Evolutionary conservation across 2,329 filamentous ascomycete species (phyloP), one percentile per base, ranked within the genome.

Genomic region (Aspergillus carbonarius): DNA sequence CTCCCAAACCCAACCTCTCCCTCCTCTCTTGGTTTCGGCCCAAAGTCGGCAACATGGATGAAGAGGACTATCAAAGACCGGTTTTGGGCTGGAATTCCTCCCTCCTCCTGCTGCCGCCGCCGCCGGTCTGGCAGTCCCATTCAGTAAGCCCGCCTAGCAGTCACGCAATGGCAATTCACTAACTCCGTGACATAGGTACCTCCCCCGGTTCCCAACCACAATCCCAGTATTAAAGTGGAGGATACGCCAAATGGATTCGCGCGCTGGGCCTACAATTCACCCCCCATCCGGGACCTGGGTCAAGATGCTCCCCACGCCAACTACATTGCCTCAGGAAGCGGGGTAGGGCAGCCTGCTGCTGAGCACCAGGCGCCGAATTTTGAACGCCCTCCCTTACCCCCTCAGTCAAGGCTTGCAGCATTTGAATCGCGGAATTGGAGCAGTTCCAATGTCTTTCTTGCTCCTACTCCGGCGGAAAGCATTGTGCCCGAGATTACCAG

Each of bases 261-360:
- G 13, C 55, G 39, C 9, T 60, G 54, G 54, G 44, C 58, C 5
- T 46, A 55, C 25, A 39, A 25, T 13, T 20, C 44, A 2, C 47
- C 27, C 1, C 46, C 47, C 9, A 47, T 42, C 23, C 55, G 39
- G 34, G 20, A 6, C 18, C 48, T 50, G n/a, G 23, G 20, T 37
- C 13, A 34, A 8, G 17, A 12, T 8, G 30, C n/a, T 18, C n/a
- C 48, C 13, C 5, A 8, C 17, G 12, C 7, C 13, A 34, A 5
- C 17, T 23, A 20, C 18, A 17, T 50, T 37, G 9, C 48, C 12
- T 7, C 32, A 34, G 7, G 8, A 18, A 18, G 37, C 18, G 37
- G n/a, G n/a, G 6, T n/a, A 18, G n/a, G n/a, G 7, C 37, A 40
- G n/a, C 7, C n/a, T 40, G n/a, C 18, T 40, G 15, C n/a, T 18